Conservation (phyloP, 2,329 filamentous ascomycete genomes). For the Sphaerulina vaccinii region DNA sequence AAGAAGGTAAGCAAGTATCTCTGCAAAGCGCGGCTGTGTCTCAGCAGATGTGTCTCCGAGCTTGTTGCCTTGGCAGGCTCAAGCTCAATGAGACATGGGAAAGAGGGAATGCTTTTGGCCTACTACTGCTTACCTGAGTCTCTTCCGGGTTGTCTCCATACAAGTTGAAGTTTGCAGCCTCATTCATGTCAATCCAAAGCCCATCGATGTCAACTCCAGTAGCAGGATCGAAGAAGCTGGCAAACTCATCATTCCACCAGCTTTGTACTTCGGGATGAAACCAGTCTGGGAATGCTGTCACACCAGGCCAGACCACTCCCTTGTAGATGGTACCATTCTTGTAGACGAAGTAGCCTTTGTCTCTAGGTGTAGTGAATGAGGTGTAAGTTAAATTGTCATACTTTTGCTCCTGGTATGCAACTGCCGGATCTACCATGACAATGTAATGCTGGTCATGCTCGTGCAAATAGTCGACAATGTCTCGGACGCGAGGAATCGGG, state of each 20-base stretch:
- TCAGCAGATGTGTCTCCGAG: no score
- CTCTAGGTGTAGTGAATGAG: constrained; percentile 60
- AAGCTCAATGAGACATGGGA: no score
- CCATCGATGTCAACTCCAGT: constrained; percentile 72
- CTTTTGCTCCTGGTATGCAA: constrained; percentile 41
- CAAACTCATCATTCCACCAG: constrained; percentile 70
- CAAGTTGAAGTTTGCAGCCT: constrained; percentile 50
- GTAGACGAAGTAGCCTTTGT: constrained; percentile 56
- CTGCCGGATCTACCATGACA: constrained; percentile 73
- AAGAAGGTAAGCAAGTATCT: neutral
- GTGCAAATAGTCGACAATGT: constrained; percentile 59
- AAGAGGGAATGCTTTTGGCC: no score
- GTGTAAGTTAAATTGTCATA: constrained; percentile 38
- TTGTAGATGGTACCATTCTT: constrained; percentile 53
- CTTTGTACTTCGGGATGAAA: constrained; percentile 61
- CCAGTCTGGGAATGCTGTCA: constrained; percentile 59
- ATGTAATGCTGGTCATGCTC: constrained; percentile 36
- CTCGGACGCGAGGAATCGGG: constrained; percentile 60
- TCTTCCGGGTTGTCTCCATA: constrained; percentile 39
- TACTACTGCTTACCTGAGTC: constrained; percentile 28
- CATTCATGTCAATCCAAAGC: constrained; percentile 67
- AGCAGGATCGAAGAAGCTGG: constrained; percentile 60
- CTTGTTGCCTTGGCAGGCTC: no score
- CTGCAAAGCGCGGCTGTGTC: no score
- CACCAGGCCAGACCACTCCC: constrained; percentile 76